These are phyloP conservation scores for Lizanozyma gosingica DNA, from an alignment of 1,139 yeast species.

Conservation along the genomic window DNA sequence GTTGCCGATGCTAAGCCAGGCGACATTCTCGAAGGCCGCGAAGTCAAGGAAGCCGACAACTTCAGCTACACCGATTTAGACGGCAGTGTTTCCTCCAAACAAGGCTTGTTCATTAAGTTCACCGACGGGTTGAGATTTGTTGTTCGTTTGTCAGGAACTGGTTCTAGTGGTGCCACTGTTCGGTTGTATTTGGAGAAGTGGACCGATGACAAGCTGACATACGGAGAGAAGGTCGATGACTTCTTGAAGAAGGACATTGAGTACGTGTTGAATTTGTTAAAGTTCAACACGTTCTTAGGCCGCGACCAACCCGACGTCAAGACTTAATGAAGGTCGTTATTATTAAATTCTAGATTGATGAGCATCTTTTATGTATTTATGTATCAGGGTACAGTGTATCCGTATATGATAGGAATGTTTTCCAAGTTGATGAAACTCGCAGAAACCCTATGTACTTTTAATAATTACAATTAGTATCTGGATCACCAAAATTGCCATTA, in stretches of 20 bases:
- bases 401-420: too few relatives aligned
- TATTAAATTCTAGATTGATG: too few relatives aligned
- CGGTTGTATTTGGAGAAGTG: constrained; percentile 87
- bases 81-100: constrained; percentile 85
- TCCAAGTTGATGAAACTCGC: too few relatives aligned
- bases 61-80: constrained; percentile 91
- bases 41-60: constrained; percentile 71
- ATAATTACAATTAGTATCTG: too few relatives aligned
- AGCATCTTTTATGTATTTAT: too few relatives aligned
- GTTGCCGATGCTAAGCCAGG: constrained; percentile 33
- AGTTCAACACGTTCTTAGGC: constrained; percentile 67
- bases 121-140: constrained; percentile 80
- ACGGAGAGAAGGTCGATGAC: constrained; percentile 52
- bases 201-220: constrained; percentile 48
- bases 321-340: constrained; percentile 35
- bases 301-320: constrained; percentile 84
- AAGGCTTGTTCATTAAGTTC: constrained; percentile 82
- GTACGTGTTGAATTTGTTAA: constrained; percentile 58
- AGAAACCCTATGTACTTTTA: too few relatives aligned
- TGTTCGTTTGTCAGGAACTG: constrained; percentile 93
- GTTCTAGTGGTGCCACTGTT: constrained; percentile 96
- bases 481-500: too few relatives aligned
- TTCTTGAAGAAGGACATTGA: constrained; percentile 57
- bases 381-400: too few relatives aligned
- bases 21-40: constrained; percentile 15